Base-by-base conservation (phyloP, 148 eudicot genomes). In the Rhododendron mucronatum region DNA sequence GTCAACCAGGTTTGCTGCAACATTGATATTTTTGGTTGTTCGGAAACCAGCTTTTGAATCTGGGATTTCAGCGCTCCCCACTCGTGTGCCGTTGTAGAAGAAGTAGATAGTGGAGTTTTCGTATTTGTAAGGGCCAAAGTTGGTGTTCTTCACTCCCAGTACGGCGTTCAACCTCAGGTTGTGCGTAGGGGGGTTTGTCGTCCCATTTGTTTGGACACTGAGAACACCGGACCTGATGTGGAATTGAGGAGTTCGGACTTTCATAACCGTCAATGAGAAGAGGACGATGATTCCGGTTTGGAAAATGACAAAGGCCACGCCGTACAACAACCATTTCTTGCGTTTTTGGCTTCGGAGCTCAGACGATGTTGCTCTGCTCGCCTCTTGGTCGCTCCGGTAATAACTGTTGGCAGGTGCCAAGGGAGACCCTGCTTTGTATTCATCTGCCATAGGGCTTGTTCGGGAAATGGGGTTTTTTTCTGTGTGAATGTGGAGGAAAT, bases 71-170 rank as follows among this genome's bases (percentile, higher is more conserved):
- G 76, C 86, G 14, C 26, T 26, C 18, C 89, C 86, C 0, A 84
- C 41, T 5, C 0, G 18, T 8, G 51, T 16, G 21, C n/a, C 78
- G 4, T n/a, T 23, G 67, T 80, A 87, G 80, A 21, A 80, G 81
- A 87, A 84, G 9, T 16, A 6, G 7, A 87, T 13, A 3, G 81
- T 51, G 26, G 47, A 35, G 67, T 61, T 59, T 26, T 39, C 74
- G 48, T 20, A 82, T 61, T 82, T 59, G 33, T 82, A 82, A 21
- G 30, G 84, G 6, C 84, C 84, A 0, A 82, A 82, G 16, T 81
- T 81, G 67, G 67, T 16, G 83, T 87, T 87, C 77, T 84, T 87
- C 8, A 84, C 81, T 16, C 73, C 57, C 14, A 87, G 69, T 59
- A 55, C 73, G 30, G 81, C 82, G 33, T 55, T 69, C 39, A 20